Evolutionary conservation across 371 early-diverging fungal genomes (phyloP).

Genomic region (Apophysomyces variabilis): DNA sequence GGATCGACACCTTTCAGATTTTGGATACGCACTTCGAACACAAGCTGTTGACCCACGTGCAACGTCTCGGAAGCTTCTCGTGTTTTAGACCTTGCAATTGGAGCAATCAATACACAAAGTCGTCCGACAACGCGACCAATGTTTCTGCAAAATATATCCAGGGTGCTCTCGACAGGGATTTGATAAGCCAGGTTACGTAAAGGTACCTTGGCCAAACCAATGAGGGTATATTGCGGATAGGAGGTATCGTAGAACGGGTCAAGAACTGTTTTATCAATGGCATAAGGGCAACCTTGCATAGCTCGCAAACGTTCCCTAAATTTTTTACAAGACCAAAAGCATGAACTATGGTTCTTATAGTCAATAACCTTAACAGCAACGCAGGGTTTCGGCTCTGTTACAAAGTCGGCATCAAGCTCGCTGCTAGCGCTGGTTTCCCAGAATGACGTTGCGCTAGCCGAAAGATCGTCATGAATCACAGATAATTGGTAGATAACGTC

Average conservation of each 20-base stretch:
- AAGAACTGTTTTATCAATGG: constrained; percentile 66
- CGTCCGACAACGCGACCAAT: constrained; percentile 57
- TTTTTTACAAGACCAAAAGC: constrained; percentile 72
- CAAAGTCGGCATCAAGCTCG: constrained; percentile 38
- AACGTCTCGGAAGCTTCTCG: constrained; percentile 12
- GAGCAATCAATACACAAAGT: constrained; percentile 51
- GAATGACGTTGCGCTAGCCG: constrained; percentile 54
- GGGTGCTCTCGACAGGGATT: constrained; percentile 54
- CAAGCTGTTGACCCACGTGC: constrained; percentile 57
- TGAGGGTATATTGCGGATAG: constrained; percentile 52
- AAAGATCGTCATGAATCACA: constrained; percentile 59
- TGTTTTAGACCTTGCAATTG: constrained; percentile 39
- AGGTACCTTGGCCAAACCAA: constrained; percentile 61
- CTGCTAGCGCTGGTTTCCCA: constrained; percentile 59
- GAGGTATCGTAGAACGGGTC: constrained; percentile 77
- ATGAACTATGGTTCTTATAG: constrained; percentile 64
- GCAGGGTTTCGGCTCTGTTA: constrained; percentile 46
- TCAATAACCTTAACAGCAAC: constrained; percentile 74
- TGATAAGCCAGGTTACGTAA: constrained; percentile 55
- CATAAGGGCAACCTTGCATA: constrained; percentile 77
- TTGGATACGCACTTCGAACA: constrained; percentile 73
- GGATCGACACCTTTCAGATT: constrained; percentile 69
- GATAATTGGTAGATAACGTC: constrained; percentile 80
- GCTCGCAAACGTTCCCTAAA: constrained; percentile 65
- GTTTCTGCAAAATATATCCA: constrained; percentile 63